A percentile compares a stretch with the other conserved stretches of the same genome.
These are phyloP conservation scores for Neocallimastix lanati DNA, from an alignment of 192 early-diverging fungal species.

Conservation along the genomic window DNA sequence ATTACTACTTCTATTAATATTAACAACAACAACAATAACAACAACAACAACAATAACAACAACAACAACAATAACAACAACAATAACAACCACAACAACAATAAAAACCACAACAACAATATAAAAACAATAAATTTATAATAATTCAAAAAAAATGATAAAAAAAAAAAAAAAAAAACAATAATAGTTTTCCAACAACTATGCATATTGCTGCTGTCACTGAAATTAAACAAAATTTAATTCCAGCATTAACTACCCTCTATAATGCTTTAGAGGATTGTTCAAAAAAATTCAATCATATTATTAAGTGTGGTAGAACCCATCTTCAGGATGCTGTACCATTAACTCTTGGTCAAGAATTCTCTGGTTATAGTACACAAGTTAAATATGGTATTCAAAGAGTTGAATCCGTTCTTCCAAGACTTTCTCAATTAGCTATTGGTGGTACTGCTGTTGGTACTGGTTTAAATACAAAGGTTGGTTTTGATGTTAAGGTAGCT, in stretches of 20 bases:
- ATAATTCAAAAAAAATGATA: no score
- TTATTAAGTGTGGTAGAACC: slow-evolving; percentile 98
- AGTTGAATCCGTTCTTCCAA: slow-evolving; percentile 60
- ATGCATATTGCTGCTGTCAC: slow-evolving; percentile 96
- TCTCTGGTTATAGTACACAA: slow-evolving; percentile 71
- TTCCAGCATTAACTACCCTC: slow-evolving; percentile 69
- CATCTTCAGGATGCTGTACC: slow-evolving; percentile 97
- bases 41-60: no score
- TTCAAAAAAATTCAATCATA: slow-evolving; percentile 64
- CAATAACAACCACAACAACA: no score
- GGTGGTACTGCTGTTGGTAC: slow-evolving; percentile 96
- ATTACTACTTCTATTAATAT: no score
- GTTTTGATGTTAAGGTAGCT: slow-evolving; percentile 82
- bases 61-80: no score
- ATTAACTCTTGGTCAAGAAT: slow-evolving; percentile 93
- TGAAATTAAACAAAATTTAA: slow-evolving; percentile 61
- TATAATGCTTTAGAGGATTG: slow-evolving; percentile 61
- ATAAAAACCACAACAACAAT: no score
- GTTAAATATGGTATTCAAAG: slow-evolving; percentile 70
- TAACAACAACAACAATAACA: no score
- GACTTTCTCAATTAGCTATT: slow-evolving; percentile 83
- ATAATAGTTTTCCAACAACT: slow-evolving; percentile 81
- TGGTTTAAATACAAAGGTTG: slow-evolving; percentile 84
- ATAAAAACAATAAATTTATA: no score
- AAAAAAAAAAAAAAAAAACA: no score